Evolutionary conservation across 2,329 filamentous ascomycete species (phyloP), one percentile per base, ranked within the genome.

Genomic region (Westerdykella ornata): DNA sequence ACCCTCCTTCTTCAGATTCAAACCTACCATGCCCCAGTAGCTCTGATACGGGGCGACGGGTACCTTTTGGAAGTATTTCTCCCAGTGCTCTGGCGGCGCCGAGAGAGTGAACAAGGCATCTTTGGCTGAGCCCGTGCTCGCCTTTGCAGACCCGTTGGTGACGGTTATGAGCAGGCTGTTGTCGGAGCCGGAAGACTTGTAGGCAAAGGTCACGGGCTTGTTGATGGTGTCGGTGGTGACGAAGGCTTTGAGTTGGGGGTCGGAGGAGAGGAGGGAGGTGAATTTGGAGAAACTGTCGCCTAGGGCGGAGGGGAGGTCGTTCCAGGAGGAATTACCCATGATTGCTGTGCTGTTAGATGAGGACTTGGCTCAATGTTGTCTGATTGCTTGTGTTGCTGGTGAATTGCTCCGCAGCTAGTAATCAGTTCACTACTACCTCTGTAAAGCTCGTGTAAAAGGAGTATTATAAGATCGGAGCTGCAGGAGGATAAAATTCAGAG

Each of bases 1-100:
- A 15, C 72, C 71, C 39, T 72, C 59, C 44, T 75, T 72, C 43
- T 72, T 72, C 53, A 69, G 68, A 46, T 70, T 73, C 72, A 73
- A 70, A 17, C 68, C 67, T 38, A 68, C 66, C 64, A 63, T 64
- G 52, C 66, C 66, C 68, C 68, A 71, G 47, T 70, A 72, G 42
- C 65, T 68, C 43, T 72, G 68, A 43, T 72, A 70, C 12, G 69
- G 68, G 50, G 62, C 62, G 1, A 60, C 63, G 4, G 68, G 69
- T 1, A 68, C 65, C 26, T 62, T 57, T 43, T 70, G 63, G 59
- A 71, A 70, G 53, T 69, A 69, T 35, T 69, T 58, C 48, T 70
- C 62, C 69, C 69, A 72, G 56, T 72, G 68, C 45, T 71, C 66
- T 3, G 69, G 67, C 2, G 67, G 53, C 9, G 69, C 69, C 15